Conservation (phyloP, 768 basidiomycete genomes). For the Mycena metata region DNA sequence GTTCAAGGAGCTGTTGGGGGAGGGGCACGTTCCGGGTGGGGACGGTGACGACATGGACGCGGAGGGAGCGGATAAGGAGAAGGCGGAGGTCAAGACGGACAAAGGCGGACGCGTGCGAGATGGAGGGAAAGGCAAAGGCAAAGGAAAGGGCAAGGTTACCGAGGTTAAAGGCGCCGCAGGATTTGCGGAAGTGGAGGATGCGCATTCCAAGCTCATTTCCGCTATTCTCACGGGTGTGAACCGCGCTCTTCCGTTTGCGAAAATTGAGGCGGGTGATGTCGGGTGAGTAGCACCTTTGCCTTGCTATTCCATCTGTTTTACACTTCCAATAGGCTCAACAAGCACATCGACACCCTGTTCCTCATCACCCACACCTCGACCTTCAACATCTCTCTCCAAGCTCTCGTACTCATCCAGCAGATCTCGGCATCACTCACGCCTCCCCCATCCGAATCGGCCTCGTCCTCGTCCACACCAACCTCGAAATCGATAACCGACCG, state of each 20-base stretch:
- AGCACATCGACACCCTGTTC: constrained; percentile 94
- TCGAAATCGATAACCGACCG: constrained; percentile 70
- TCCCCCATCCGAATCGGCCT: constrained; percentile 51
- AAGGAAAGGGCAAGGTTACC: constrained; percentile 56
- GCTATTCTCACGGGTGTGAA: constrained; percentile 96
- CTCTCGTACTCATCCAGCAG: constrained; percentile 89
- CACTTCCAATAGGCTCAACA: constrained; percentile 71
- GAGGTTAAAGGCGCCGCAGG: constrained; percentile 72
- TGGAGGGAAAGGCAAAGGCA: constrained; percentile 56
- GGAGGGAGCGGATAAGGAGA: constrained; percentile 49
- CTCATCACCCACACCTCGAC: constrained; percentile 95
- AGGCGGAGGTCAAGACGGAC: constrained; percentile 48
- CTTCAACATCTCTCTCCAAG: constrained; percentile 96
- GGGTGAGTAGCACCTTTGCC: constrained; percentile 60
- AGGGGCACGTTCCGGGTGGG: constrained; percentile 53
- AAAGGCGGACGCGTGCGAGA: constrained; percentile 42
- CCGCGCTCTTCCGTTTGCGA: constrained; percentile 93
- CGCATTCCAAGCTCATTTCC: constrained; percentile 85
- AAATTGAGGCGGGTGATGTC: constrained; percentile 75
- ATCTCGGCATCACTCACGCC: constrained; percentile 71
- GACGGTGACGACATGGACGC: constrained; percentile 49
- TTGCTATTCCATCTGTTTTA: neutral
- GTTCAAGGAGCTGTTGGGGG: constrained; percentile 89
- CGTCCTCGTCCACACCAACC: constrained; percentile 54
- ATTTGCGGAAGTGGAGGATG: constrained; percentile 82